Conservation (phyloP, 2,329 filamentous ascomycete species). For the Hypoxylon sp. region DNA sequence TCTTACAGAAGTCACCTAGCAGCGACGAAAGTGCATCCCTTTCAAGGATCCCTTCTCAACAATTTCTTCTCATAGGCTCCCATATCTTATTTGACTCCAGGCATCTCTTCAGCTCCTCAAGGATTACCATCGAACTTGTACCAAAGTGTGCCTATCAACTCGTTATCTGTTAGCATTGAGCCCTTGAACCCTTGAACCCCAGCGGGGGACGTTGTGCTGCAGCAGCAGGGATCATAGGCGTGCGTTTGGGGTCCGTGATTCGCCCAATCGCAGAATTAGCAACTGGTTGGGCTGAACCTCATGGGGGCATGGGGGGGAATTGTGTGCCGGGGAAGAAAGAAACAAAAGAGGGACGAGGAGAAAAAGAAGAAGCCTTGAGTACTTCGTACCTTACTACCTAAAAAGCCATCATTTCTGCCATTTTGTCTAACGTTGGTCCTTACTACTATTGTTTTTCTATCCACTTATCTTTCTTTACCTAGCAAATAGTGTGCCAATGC, state of each 20-base stretch:
- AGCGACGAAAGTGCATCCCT: background rate
- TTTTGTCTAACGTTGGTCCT: constrained; percentile 22
- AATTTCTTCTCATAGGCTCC: constrained; percentile 7
- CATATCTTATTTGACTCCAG: constrained; percentile 12
- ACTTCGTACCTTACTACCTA: constrained; percentile 33
- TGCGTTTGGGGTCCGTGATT: constrained; percentile 45
- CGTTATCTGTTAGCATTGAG: constrained; percentile 34
- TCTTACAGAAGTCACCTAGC: no score
- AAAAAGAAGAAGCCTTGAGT: constrained; percentile 19
- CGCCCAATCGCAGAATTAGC: constrained; percentile 45
- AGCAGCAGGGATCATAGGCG: constrained; percentile 44
- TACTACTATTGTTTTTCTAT: constrained; percentile 1
- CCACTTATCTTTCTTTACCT: background rate
- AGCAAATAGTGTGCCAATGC: constrained; percentile 16
- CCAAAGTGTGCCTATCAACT: constrained; percentile 26
- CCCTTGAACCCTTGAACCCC: constrained; percentile 27
- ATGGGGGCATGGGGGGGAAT: constrained; percentile 1
- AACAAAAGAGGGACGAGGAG: constrained; percentile 15
- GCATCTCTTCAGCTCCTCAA: constrained; percentile 30
- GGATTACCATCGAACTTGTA: constrained; percentile 11
- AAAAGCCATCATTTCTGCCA: constrained; percentile 17
- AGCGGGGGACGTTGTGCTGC: constrained; percentile 43
- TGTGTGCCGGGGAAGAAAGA: constrained; percentile 10
- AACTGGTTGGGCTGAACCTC: constrained; percentile 48
- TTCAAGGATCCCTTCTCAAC: constrained; percentile 1